Evolutionary conservation across 371 early-diverging fungal genomes (phyloP).

Genomic region (Mucor lusitanicus): DNA sequence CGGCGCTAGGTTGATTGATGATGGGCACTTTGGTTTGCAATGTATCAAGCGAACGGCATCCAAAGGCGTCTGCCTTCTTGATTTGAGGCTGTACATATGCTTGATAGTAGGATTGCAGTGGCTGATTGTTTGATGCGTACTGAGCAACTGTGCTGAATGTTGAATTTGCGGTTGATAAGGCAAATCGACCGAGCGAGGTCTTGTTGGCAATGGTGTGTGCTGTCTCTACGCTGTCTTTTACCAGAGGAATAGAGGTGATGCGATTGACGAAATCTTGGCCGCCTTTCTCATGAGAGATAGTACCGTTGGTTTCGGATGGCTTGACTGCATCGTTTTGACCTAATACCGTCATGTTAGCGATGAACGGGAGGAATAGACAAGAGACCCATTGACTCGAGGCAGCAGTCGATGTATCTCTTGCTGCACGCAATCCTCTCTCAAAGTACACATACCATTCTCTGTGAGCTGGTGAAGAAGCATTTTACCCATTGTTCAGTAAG

Average conservation of each 20-base stretch:
- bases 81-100: slow-evolving; percentile 61
- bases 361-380: not conserved
- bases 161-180: slow-evolving; percentile 46
- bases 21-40: slow-evolving; percentile 69
- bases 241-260: slow-evolving; percentile 63
- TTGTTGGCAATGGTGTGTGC: slow-evolving; percentile 54
- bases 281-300: not conserved
- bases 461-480: not conserved
- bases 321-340: slow-evolving; percentile 33
- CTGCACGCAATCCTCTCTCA: not conserved
- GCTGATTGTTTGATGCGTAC: slow-evolving; percentile 21
- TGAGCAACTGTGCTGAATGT: slow-evolving; percentile 39
- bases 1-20: slow-evolving; percentile 61
- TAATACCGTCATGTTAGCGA: not conserved
- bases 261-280: slow-evolving; percentile 45
- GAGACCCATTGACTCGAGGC: not conserved
- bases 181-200: slow-evolving; percentile 55
- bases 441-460: not conserved
- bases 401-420: not conserved
- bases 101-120: slow-evolving; percentile 49
- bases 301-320: slow-evolving; percentile 30
- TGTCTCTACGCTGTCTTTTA: slow-evolving; percentile 60
- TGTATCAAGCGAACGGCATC: slow-evolving; percentile 70
- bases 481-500: not conserved
- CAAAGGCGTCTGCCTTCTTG: slow-evolving; percentile 63